Percentiles rank a stretch among this genome's conserved stretches.
Evolutionary conservation across 257 asterid genomes (phyloP).

Genomic region (Solanum paucissectum): DNA sequence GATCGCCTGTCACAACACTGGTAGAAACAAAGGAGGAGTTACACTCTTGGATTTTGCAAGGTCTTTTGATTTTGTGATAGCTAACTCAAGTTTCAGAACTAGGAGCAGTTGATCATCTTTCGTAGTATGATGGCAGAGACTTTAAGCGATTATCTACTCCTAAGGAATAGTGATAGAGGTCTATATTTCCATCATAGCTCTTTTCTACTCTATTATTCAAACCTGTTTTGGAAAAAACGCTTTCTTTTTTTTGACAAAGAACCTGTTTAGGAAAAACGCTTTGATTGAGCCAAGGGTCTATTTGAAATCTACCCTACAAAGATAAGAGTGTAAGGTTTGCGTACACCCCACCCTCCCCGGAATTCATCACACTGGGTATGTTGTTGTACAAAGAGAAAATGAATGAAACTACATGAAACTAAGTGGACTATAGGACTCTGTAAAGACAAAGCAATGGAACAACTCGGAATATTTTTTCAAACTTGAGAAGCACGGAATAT

Average conservation of each 20-base stretch:
- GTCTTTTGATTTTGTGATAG: neutral
- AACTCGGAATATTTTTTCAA: neutral
- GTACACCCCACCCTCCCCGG: neutral
- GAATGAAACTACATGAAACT: neutral
- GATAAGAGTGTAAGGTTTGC: neutral
- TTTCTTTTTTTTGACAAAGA: neutral
- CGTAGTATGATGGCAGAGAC: neutral
- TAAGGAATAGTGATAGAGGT: neutral
- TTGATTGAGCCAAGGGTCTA: neutral
- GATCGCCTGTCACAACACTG: neutral
- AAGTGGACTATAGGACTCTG: neutral
- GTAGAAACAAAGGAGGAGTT: neutral
- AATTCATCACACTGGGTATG: neutral
- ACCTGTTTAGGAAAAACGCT: neutral
- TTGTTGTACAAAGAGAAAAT: neutral
- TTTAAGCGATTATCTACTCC: neutral
- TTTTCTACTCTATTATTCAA: neutral
- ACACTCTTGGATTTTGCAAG: neutral
- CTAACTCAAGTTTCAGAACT: neutral
- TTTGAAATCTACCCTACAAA: neutral
- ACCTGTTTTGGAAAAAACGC: neutral
- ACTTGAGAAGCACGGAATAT: neutral
- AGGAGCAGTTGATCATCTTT: neutral
- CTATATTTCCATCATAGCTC: neutral
- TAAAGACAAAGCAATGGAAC: neutral